Percentiles rank a stretch among this genome's conserved stretches.
Evolutionary conservation across 352 stramenopile species (phyloP).

Genomic region (Phytopythium mirpurense): DNA sequence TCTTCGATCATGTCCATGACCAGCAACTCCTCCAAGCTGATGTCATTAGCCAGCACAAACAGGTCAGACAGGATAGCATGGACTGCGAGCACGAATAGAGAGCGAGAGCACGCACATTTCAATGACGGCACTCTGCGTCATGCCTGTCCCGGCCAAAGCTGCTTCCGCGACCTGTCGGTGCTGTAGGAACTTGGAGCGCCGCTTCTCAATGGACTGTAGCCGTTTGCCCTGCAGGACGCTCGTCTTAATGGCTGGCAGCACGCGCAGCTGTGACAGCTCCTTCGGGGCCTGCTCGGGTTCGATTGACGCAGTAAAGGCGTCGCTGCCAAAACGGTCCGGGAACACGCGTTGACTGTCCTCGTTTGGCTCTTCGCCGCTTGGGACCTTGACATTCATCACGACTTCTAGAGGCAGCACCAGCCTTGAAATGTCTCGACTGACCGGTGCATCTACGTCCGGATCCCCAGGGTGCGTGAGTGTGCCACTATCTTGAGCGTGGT

Average conservation of each 20-base stretch:
- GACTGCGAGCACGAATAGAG: too few species aligned
- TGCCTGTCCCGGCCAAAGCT: constrained; percentile 45
- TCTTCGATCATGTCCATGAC: constrained; percentile 36
- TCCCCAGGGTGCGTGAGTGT: neutral
- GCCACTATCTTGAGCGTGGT: neutral
- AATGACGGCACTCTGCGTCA: constrained; percentile 52
- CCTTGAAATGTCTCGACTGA: constrained; percentile 6
- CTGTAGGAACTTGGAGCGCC: constrained; percentile 36
- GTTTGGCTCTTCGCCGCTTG: neutral
- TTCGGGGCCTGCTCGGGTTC: too few species aligned
- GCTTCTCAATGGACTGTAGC: constrained; percentile 41
- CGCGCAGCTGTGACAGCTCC: neutral
- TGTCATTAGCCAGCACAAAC: neutral
- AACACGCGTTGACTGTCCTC: neutral
- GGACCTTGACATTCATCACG: constrained; percentile 38
- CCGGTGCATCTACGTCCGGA: neutral
- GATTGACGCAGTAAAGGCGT: neutral
- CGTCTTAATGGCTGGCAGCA: neutral
- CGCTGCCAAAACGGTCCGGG: neutral
- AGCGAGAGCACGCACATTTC: constrained; percentile 42
- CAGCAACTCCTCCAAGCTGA: constrained; percentile 39
- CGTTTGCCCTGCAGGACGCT: constrained; percentile 16
- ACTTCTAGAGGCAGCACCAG: constrained; percentile 32
- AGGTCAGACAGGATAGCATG: neutral
- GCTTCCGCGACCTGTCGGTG: constrained; percentile 51